Percentiles rank a stretch among this genome's conserved stretches.
Evolutionary conservation across 1,284 basidiomycete genomes (phyloP).

Genomic region (Apiotrichum gracile): DNA sequence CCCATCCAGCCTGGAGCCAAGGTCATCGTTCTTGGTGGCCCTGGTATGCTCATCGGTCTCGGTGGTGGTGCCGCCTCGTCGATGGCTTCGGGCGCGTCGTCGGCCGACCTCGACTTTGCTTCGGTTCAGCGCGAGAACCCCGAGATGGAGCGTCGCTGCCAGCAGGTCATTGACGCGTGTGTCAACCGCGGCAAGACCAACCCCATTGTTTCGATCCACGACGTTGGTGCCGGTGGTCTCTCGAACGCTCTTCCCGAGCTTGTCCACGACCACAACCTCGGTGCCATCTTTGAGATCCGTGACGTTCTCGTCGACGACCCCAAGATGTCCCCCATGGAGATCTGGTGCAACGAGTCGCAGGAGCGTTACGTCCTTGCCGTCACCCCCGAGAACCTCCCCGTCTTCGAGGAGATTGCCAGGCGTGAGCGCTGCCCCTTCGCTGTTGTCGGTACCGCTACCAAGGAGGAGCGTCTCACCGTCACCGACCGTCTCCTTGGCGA

Average conservation of each 20-base stretch:
- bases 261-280: slow-evolving; percentile 88
- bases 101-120: slow-evolving; percentile 91
- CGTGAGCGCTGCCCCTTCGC: slow-evolving; percentile 86
- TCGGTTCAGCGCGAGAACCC: slow-evolving; percentile 97
- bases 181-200: slow-evolving; percentile 58
- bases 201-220: slow-evolving; percentile 94
- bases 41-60: slow-evolving; percentile 92
- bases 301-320: slow-evolving; percentile 87
- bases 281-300: slow-evolving; percentile 90
- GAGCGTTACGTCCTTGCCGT: slow-evolving; percentile 95
- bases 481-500: slow-evolving; percentile 74
- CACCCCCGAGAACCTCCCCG: slow-evolving; percentile 52
- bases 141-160: slow-evolving; percentile 95
- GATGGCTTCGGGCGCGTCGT: slow-evolving; percentile 78
- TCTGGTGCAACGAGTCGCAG: slow-evolving; percentile 99
- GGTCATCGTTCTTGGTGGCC: slow-evolving; percentile 92
- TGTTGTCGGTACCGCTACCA: slow-evolving; percentile 80
- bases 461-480: slow-evolving; percentile 75
- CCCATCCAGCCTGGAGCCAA: slow-evolving; percentile 70
- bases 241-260: slow-evolving; percentile 96
- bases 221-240: slow-evolving; percentile 94
- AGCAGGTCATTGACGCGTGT: slow-evolving; percentile 95
- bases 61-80: slow-evolving; percentile 95
- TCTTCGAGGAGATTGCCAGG: slow-evolving; percentile 71
- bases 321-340: slow-evolving; percentile 98